phyloP scores from a whole-genome alignment of 306 rosid genomes.

The Urtica urens region DNA sequence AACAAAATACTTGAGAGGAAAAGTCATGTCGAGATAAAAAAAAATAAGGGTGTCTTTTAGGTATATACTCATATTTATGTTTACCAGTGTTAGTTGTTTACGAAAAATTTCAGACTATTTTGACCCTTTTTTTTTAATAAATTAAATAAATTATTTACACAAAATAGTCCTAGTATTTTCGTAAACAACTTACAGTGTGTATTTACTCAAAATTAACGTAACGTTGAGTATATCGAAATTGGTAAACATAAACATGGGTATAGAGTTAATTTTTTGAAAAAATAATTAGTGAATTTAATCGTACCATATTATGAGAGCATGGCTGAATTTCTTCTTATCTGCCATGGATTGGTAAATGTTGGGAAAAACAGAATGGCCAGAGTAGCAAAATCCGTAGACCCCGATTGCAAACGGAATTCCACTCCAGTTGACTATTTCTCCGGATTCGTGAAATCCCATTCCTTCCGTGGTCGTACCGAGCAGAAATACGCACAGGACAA shows the following conservation, averaged over 20 bases:
- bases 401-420: constrained; percentile 78
- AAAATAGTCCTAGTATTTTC: too few species aligned
- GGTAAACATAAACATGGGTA: too few species aligned
- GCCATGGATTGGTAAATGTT: constrained; percentile 84
- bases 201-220: too few species aligned
- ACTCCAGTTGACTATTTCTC: constrained; percentile 40
- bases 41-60: constrained; percentile 6
- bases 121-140: too few species aligned
- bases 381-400: constrained; percentile 63
- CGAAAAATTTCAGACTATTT: too few species aligned
- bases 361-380: constrained; percentile 77
- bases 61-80: too few species aligned
- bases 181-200: too few species aligned
- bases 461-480: constrained; percentile 50
- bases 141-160: too few species aligned
- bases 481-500: constrained; percentile 34
- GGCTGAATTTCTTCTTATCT: constrained; percentile 46
- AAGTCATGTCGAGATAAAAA: not conserved
- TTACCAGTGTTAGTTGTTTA: too few species aligned
- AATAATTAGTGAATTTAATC: not conserved
- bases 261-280: too few species aligned
- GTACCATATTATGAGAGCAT: constrained; percentile 37
- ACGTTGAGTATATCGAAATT: too few species aligned
- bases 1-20: too few species aligned
- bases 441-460: constrained; percentile 50